phyloP scores from a whole-genome alignment of 73 alveolate species.

The Tetrahymena malaccensis region DNA sequence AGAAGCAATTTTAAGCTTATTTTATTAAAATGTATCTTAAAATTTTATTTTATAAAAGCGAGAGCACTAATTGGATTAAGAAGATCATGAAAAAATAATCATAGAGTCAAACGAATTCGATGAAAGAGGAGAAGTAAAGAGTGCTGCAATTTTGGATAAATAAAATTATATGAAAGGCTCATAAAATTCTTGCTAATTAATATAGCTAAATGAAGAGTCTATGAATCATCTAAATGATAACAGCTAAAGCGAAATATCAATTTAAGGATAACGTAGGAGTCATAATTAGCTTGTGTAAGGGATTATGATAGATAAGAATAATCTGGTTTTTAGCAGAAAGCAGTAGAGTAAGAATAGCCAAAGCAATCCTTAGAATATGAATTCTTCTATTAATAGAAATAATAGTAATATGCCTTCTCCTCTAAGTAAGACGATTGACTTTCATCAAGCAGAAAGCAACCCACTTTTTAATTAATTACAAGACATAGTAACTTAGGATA shows the following conservation, averaged over 20 bases:
- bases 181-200: background rate
- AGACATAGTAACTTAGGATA: background rate
- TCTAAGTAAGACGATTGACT: background rate
- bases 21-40: background rate
- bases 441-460: background rate
- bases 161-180: background rate
- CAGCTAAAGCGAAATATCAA: background rate
- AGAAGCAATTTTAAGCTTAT: background rate
- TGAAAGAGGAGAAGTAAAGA: background rate
- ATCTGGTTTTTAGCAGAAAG: background rate
- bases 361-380: background rate
- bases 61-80: background rate
- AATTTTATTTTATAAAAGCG: background rate
- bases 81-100: background rate
- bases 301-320: background rate
- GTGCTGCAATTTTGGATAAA: background rate
- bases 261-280: background rate
- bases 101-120: background rate
- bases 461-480: background rate
- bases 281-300: background rate
- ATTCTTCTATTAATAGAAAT: background rate
- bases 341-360: background rate
- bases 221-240: background rate
- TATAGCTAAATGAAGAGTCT: background rate
- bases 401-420: background rate